Evolutionary conservation across 2,329 filamentous ascomycete genomes (phyloP).

Genomic region (Akanthomyces lecanii): DNA sequence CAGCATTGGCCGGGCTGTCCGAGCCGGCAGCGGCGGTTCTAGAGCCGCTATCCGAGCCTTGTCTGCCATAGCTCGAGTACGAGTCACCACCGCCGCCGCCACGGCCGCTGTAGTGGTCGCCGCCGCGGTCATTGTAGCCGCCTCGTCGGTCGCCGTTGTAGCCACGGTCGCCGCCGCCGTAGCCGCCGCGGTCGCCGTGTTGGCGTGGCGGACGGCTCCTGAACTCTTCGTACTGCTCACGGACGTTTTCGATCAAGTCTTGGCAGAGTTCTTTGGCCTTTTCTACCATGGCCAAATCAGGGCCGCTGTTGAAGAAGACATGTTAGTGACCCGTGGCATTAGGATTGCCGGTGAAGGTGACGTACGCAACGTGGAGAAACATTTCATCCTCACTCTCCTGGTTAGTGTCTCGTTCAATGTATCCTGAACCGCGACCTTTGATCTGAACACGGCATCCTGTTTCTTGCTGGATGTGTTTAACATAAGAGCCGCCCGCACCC

Average conservation of each 20-base stretch:
- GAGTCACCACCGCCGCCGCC: constrained; percentile 31
- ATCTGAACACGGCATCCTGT: constrained; percentile 96
- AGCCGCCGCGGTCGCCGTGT: constrained; percentile 49
- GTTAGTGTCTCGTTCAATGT: constrained; percentile 83
- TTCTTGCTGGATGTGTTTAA: constrained; percentile 96
- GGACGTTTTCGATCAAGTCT: constrained; percentile 81
- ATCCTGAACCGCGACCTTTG: constrained; percentile 92
- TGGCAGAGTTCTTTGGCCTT: constrained; percentile 85
- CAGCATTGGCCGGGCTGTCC: constrained; percentile 33
- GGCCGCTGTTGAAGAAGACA: constrained; percentile 56
- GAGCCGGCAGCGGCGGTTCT: constrained; percentile 33
- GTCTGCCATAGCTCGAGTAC: constrained; percentile 20
- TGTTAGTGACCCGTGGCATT: constrained; percentile 29
- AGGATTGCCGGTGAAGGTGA: constrained; percentile 21
- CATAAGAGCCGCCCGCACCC: constrained; percentile 87
- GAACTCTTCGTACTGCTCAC: constrained; percentile 84
- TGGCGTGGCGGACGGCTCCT: constrained; percentile 73
- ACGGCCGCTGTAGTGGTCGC: constrained; percentile 33
- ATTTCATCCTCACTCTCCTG: constrained; percentile 92
- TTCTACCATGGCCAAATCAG: constrained; percentile 80
- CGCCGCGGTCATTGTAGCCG: constrained; percentile 37
- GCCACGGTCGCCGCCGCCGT: constrained; percentile 38
- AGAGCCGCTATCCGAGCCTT: constrained; percentile 28
- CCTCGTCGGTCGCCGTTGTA: constrained; percentile 36
- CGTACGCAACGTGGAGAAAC: constrained; percentile 93